Conservation (phyloP, 1,139 yeast species). For the Wickerhamiella pararugosa region DNA sequence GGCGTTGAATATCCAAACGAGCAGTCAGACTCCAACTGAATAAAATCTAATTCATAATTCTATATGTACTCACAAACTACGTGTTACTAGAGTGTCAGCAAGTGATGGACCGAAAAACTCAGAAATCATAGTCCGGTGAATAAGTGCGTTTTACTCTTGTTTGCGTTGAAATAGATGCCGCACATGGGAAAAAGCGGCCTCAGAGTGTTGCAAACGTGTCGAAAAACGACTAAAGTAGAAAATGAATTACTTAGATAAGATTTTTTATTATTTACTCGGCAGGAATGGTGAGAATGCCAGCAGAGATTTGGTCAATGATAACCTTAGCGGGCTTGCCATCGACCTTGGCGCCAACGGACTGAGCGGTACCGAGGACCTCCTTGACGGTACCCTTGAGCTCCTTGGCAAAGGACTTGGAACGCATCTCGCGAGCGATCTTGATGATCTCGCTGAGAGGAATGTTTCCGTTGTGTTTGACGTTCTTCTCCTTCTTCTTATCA, state of each 20-base stretch:
- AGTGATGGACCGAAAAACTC: slow-evolving; percentile 10
- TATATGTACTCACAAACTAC: too few species aligned
- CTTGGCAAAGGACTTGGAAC: slow-evolving; percentile 96
- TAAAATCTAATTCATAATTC: too few species aligned
- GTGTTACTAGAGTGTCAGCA: slow-evolving; percentile 5
- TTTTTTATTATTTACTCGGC: slow-evolving; percentile 19
- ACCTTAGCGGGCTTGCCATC: slow-evolving; percentile 99
- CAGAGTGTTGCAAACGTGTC: slow-evolving; percentile 83
- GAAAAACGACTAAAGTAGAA: slow-evolving; percentile 5
- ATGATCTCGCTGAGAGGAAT: slow-evolving; percentile 91
- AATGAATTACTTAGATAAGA: slow-evolving; percentile 5
- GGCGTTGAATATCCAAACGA: too few species aligned
- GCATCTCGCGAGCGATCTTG: slow-evolving; percentile 97
- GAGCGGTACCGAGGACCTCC: slow-evolving; percentile 99
- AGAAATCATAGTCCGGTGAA: slow-evolving; percentile 10
- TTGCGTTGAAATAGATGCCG: slow-evolving; percentile 91
- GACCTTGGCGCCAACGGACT: slow-evolving; percentile 96
- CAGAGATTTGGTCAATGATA: slow-evolving; percentile 93
- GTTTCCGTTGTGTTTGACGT: slow-evolving; percentile 99
- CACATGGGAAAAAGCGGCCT: slow-evolving; percentile 36
- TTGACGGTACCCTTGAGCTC: slow-evolving; percentile 90
- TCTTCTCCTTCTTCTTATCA: slow-evolving; percentile 99
- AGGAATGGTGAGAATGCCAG: slow-evolving; percentile 81
- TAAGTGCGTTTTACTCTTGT: slow-evolving; percentile 42
- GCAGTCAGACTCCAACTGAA: too few species aligned